Percentiles rank a stretch among this genome's conserved stretches.
Conservation (phyloP, 2,329 filamentous ascomycete species). For the Exophiala viscosa region DNA sequence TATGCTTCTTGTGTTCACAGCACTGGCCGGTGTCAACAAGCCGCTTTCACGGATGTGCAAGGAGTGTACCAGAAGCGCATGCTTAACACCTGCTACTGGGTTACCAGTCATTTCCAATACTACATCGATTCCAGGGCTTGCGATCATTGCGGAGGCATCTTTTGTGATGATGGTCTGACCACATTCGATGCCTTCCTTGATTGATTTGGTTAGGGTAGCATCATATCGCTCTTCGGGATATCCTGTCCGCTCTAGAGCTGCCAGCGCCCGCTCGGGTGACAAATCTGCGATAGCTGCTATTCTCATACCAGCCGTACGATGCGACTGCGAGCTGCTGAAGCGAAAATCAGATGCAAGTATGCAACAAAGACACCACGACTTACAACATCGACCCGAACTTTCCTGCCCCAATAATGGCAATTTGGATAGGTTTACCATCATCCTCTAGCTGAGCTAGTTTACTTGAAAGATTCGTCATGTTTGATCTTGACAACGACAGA, state of each 20-base stretch:
- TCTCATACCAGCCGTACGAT: slow-evolving; percentile 42
- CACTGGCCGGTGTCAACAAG: slow-evolving; percentile 24
- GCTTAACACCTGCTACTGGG: slow-evolving; percentile 42
- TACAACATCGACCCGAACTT: slow-evolving; percentile 48
- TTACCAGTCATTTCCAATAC: slow-evolving; percentile 46
- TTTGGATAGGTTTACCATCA: slow-evolving; percentile 39
- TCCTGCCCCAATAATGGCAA: slow-evolving; percentile 46
- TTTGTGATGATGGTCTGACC: slow-evolving; percentile 44
- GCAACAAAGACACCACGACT: neutral
- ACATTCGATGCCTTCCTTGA: slow-evolving; percentile 40
- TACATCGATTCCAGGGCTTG: slow-evolving; percentile 43
- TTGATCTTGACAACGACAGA: too few species aligned
- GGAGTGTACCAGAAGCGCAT: slow-evolving; percentile 34
- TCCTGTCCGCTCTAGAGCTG: slow-evolving; percentile 38
- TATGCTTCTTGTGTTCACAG: slow-evolving; percentile 49
- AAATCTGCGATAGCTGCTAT: slow-evolving; percentile 46
- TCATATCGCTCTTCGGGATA: slow-evolving; percentile 9
- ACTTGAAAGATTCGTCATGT: slow-evolving; percentile 40
- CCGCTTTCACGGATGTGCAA: too few species aligned
- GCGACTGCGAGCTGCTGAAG: slow-evolving; percentile 40
- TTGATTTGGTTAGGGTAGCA: slow-evolving; percentile 6
- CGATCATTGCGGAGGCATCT: slow-evolving; percentile 42
- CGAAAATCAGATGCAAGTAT: neutral
- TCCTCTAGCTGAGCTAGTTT: slow-evolving; percentile 42
- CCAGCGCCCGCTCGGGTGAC: slow-evolving; percentile 39